These are phyloP conservation scores for Aspergillus bombycis DNA, from an alignment of 2,329 filamentous ascomycete genomes.

Conservation along the genomic window DNA sequence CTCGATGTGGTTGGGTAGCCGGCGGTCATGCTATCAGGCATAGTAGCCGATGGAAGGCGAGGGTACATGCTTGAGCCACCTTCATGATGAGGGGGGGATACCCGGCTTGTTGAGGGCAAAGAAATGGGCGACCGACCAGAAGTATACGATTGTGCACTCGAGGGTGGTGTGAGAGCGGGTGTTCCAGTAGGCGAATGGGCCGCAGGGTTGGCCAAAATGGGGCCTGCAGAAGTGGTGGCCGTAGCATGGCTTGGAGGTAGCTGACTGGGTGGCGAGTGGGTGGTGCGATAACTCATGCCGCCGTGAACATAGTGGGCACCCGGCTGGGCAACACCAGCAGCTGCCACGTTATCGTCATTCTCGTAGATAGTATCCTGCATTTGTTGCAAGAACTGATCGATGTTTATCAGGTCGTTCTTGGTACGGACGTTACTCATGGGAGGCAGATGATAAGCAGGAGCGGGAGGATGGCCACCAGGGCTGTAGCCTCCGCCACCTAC, in stretches of 20 bases:
- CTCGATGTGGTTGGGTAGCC: slow-evolving; percentile 55
- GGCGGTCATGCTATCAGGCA: slow-evolving; percentile 58
- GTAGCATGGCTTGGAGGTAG: slow-evolving; percentile 46
- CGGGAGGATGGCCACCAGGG: slow-evolving; percentile 63
- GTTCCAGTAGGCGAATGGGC: slow-evolving; percentile 56
- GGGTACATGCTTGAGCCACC: slow-evolving; percentile 63
- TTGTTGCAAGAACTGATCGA: slow-evolving; percentile 93
- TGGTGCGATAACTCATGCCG: slow-evolving; percentile 56
- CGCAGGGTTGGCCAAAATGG: slow-evolving; percentile 44
- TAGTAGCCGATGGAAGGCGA: slow-evolving; percentile 62
- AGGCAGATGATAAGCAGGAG: slow-evolving; percentile 82
- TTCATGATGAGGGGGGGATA: slow-evolving; percentile 52
- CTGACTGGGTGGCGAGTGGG: slow-evolving; percentile 57
- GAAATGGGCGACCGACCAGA: slow-evolving; percentile 65
- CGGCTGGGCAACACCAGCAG: slow-evolving; percentile 75
- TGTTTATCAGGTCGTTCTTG: slow-evolving; percentile 89
- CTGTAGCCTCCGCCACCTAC: slow-evolving; percentile 60
- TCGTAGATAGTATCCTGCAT: slow-evolving; percentile 97
- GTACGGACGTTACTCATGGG: slow-evolving; percentile 86
- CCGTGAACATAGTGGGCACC: slow-evolving; percentile 67
- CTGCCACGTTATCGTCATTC: slow-evolving; percentile 79
- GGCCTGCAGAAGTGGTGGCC: slow-evolving; percentile 39
- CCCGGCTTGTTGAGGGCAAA: slow-evolving; percentile 53
- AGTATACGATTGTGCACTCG: slow-evolving; percentile 64
- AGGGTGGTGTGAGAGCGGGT: slow-evolving; percentile 65